Base-by-base conservation (phyloP, 2,329 filamentous ascomycete genomes). In the Chaetomiaceae sp. region DNA sequence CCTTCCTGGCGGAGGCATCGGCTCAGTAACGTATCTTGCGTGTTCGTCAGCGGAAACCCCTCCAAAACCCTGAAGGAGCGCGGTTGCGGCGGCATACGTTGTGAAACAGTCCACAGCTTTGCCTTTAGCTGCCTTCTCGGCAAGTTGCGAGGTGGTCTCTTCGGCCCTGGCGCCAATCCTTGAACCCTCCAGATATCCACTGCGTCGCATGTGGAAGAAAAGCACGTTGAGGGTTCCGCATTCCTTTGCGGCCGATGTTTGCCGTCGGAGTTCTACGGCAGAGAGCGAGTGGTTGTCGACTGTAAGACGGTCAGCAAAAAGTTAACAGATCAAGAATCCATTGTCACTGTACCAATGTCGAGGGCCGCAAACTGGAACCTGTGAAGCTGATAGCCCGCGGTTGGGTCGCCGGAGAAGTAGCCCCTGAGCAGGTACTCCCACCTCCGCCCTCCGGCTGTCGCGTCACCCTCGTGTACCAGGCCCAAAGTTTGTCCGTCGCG, bases 81-180 rank as follows among this genome's bases (percentile, higher is more conserved):
- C 25, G 25, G 5, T 27, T 9, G 5, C 25, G 25, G 25, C 25
- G 25, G 9, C 53, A 17, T 25, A 47, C 36, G 19, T 20, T 31
- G 40, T 17, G 5, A 47, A 31, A 14, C 23, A 53, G 31, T 56
- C 54, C 17, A 50, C 4, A 4, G 50, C 25, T 17, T 19, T 53
- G 25, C 49, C 54, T 22, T 53, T 47, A 19, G 47, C 15, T 1
- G 46, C 46, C 22, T 42, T 43, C 27, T 56, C 54, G 3, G 51
- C 29, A 19, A 53, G 14, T 4, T 36, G 25, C 6, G 25, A 27
- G 25, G 25, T 27, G 25, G 25, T 9, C 9, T 27, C 25, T 6
- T 27, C 25, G 25, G 9, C 5, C 25, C 5, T 27, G 5, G 9
- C 25, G 6, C 25, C 25, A 6, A 27, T 27, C 25, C 25, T 9